These are phyloP conservation scores for Colletotrichum spaethianum DNA, from an alignment of 2,329 filamentous ascomycete genomes.

Conservation along the genomic window DNA sequence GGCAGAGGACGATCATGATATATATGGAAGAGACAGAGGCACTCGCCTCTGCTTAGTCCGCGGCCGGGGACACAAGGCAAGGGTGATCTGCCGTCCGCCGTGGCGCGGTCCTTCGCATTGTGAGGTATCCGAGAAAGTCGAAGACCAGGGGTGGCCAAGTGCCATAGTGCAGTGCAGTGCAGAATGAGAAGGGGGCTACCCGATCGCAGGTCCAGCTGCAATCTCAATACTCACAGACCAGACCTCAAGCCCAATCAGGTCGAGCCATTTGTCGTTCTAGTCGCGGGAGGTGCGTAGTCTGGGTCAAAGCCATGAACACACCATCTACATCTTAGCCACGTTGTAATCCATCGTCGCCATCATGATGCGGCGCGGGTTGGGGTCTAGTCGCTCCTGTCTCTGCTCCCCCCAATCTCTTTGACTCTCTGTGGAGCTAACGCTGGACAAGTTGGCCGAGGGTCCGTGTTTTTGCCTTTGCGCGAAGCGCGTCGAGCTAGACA, in stretches of 20 bases:
- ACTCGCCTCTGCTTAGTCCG: conserved; percentile 25
- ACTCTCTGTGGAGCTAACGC: conserved; percentile 15
- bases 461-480: conserved; percentile 24
- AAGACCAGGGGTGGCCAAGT: conserved; percentile 28
- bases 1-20: conserved; percentile 40
- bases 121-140: conserved; percentile 33
- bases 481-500: conserved; percentile 21
- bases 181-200: conserved; percentile 6
- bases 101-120: conserved; percentile 37
- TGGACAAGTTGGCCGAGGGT: conserved; percentile 25
- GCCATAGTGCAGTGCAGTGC: conserved; percentile 9
- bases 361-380: conserved; percentile 28
- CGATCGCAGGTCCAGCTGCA: conserved; percentile 27
- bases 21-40: conserved; percentile 38
- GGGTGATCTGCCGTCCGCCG: conserved; percentile 31
- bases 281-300: conserved; percentile 30
- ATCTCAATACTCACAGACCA: conserved; percentile 35
- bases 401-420: conserved; percentile 37
- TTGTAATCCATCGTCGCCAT: conserved; percentile 35
- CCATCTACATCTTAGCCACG: conserved; percentile 35
- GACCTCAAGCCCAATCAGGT: conserved; percentile 28
- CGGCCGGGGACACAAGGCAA: conserved; percentile 27
- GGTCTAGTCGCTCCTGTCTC: conserved; percentile 37
- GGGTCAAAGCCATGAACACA: conserved; percentile 37
- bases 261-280: conserved; percentile 30